Conservation (phyloP, 169 alveolate genomes). For the Eimeria maxima region DNA sequence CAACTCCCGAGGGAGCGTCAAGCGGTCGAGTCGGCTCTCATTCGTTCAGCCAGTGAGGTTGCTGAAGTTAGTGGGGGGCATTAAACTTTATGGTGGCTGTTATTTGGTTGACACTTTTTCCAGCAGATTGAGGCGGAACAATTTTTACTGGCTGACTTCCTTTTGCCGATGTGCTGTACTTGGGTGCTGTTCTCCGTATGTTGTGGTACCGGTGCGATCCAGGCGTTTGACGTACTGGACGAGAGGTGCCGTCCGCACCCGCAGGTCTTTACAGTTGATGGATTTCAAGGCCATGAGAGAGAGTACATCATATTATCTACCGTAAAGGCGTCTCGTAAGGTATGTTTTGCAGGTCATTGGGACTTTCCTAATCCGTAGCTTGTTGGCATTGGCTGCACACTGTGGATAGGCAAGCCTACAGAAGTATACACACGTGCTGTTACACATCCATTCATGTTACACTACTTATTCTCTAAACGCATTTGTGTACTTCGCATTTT, state of each 20-base stretch:
- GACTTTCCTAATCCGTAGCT: neutral
- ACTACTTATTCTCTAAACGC: neutral
- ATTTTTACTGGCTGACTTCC: neutral
- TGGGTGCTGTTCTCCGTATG: neutral
- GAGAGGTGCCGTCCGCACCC: conserved; percentile 78
- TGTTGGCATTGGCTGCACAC: neutral
- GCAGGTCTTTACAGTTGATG: conserved; percentile 74
- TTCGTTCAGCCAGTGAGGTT: conserved; percentile 76
- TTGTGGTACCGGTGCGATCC: neutral
- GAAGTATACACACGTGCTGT: neutral
- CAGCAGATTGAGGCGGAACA: neutral
- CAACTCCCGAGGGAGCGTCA: neutral
- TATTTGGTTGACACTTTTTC: neutral
- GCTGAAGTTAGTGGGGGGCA: neutral
- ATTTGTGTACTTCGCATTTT: neutral
- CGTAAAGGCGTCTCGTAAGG: conserved; percentile 51
- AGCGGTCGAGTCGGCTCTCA: conserved; percentile 56
- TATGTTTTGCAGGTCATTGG: neutral
- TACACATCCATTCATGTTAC: neutral
- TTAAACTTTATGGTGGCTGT: neutral
- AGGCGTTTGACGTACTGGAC: conserved; percentile 73
- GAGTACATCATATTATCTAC: conserved; percentile 56
- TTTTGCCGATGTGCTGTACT: neutral
- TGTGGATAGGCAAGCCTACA: neutral
- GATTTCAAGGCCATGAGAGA: conserved; percentile 76